These are phyloP conservation scores for Chenopodium suecicum DNA, from an alignment of 148 eudicot species.

Conservation along the genomic window DNA sequence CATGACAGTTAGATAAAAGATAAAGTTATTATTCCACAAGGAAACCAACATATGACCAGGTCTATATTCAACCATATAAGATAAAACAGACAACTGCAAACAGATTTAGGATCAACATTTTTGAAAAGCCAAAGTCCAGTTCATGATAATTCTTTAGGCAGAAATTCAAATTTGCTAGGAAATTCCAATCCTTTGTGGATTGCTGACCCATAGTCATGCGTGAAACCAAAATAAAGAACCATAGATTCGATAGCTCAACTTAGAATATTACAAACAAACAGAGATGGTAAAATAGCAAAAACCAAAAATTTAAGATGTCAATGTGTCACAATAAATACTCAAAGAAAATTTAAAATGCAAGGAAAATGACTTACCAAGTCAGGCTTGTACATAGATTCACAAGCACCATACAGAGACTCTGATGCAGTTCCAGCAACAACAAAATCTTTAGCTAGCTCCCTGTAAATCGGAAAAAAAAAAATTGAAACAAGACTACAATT, in stretches of 20 bases:
- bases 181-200: not conserved
- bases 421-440: conserved; percentile 97
- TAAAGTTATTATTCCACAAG: not conserved
- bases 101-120: too few species aligned
- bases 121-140: too few species aligned
- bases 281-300: not conserved
- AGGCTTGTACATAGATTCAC: conserved; percentile 97
- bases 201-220: not conserved
- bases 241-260: not conserved
- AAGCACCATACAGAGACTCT: conserved; percentile 95
- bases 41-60: not conserved
- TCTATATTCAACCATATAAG: too few species aligned
- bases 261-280: not conserved
- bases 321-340: not conserved
- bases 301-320: not conserved
- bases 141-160: not conserved
- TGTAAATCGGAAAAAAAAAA: conserved; percentile 1
- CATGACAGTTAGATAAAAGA: not conserved
- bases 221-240: conserved; percentile 6
- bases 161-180: not conserved
- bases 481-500: not conserved
- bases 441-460: conserved; percentile 98
- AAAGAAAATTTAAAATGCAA: not conserved
- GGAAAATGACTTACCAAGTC: conserved; percentile 66
- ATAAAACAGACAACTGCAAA: too few species aligned